These are phyloP conservation scores for Penicillium sp. DNA, from an alignment of 2,329 filamentous ascomycete species.

Conservation along the genomic window DNA sequence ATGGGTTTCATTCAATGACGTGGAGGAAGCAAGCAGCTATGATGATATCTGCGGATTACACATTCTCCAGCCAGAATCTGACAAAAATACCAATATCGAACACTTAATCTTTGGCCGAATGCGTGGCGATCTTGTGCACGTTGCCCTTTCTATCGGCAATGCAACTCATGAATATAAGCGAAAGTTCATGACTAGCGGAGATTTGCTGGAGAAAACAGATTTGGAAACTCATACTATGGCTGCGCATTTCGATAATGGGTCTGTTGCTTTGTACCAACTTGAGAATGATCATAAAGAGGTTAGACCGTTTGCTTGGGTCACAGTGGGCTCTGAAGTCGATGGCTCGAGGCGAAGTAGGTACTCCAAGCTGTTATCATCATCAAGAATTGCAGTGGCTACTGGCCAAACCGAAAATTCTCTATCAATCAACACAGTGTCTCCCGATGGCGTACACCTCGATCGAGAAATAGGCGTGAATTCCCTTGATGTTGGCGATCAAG, in stretches of 20 bases:
- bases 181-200: conserved; percentile 47
- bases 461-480: conserved; percentile 42
- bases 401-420: conserved; percentile 45
- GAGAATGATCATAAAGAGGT: conserved; percentile 32
- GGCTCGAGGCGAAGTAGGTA: conserved; percentile 45
- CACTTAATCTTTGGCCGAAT: conserved; percentile 58
- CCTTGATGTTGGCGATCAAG: conserved; percentile 23
- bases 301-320: conserved; percentile 36
- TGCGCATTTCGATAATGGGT: conserved; percentile 51
- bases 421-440: conserved; percentile 54
- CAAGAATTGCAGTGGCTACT: conserved; percentile 52
- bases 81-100: conserved; percentile 36
- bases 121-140: conserved; percentile 51
- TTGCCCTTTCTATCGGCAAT: conserved; percentile 35
- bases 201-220: conserved; percentile 50
- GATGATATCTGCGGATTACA: conserved; percentile 62
- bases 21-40: conserved; percentile 51
- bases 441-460: conserved; percentile 42
- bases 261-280: conserved; percentile 50
- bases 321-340: conserved; percentile 11
- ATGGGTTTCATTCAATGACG: conserved; percentile 56
- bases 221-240: conserved; percentile 51
- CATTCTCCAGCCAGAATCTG: conserved; percentile 49
- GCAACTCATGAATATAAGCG: conserved; percentile 33
- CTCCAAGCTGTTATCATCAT: conserved; percentile 53